Base-by-base conservation (phyloP, 192 early-diverging fungal species). In the Coemansia sp. region DNA sequence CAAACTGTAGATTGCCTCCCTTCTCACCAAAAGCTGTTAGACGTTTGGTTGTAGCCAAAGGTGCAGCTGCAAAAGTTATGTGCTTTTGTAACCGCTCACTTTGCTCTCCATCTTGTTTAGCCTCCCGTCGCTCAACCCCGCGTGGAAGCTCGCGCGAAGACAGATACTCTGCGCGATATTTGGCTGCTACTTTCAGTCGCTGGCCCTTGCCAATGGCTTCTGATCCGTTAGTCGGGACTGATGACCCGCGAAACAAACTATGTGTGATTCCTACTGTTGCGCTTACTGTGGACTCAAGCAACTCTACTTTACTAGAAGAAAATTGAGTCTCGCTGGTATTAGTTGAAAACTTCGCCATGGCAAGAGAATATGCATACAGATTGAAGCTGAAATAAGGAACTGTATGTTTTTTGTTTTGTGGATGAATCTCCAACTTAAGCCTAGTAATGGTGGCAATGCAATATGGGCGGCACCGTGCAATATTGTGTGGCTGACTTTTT, bases 101-200 rank as follows among this genome's bases (percentile, higher is more conserved):
- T 28, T 2, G 49, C 12, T 16, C 25, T 25, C 8, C 24, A 19
- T 25, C 19, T 22, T 18, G 54, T 1, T 27, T 25, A 3, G 12
- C 1, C 27, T 51, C 7, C 2, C 34, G 57, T 16, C 53, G 32
- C 12, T 67, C 70, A 22, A 71, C 26, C 4, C 53, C 51, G 5
- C 28, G 68, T 5, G 73, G 73, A 18, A 81, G 62, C 5, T 58
- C 51, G 54, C 65, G 78, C 7, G 78, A 68, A 21, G 56, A 47
- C 23, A 81, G 41, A 41, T 81, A 81, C 30, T 81, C 78, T 28
- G 70, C 78, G 2, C 78, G 68, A 34, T 72, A 81, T 27, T 72
- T 75, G 6, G 52, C 22, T 1, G 73, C 62, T 22, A 81, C 16
- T 26, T 56, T 61, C 49, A 38, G 6, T 2, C 47, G 28, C 49